phyloP scores from a whole-genome alignment of 257 asterid genomes.

The Solanum commersonii region DNA sequence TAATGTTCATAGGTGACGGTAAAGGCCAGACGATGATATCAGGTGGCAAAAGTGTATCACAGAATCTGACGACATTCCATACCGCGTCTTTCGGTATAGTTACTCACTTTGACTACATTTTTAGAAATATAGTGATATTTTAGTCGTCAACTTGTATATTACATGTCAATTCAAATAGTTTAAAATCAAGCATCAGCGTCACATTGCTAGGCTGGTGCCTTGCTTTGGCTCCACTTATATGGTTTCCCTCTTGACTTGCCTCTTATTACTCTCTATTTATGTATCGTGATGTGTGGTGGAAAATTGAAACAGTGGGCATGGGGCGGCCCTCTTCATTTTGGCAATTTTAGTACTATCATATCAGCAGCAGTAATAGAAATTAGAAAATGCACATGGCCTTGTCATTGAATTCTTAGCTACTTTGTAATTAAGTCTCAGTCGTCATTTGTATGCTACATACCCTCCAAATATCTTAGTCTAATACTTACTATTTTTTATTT shows the following conservation, averaged over 20 bases:
- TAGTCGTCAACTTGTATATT: background rate
- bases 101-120: background rate
- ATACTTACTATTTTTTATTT: background rate
- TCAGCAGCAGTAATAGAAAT: background rate
- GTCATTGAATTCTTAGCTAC: background rate
- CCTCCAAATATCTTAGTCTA: background rate
- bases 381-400: background rate
- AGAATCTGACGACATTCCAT: slow-evolving; percentile 74
- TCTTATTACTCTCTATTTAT: background rate
- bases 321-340: background rate
- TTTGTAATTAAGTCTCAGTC: background rate
- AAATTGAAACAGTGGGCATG: background rate
- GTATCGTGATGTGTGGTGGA: background rate
- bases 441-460: background rate
- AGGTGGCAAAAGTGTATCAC: slow-evolving; percentile 61
- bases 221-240: background rate
- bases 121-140: background rate
- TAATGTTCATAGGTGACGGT: slow-evolving; percentile 92
- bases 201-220: background rate
- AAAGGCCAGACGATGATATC: slow-evolving; percentile 81
- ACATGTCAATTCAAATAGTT: background rate
- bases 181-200: background rate
- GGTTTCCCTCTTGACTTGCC: background rate
- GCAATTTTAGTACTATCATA: background rate
- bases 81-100: slow-evolving; percentile 82